These are phyloP conservation scores for Meredithiella fracta DNA, from an alignment of 2,329 filamentous ascomycete species.

Conservation along the genomic window DNA sequence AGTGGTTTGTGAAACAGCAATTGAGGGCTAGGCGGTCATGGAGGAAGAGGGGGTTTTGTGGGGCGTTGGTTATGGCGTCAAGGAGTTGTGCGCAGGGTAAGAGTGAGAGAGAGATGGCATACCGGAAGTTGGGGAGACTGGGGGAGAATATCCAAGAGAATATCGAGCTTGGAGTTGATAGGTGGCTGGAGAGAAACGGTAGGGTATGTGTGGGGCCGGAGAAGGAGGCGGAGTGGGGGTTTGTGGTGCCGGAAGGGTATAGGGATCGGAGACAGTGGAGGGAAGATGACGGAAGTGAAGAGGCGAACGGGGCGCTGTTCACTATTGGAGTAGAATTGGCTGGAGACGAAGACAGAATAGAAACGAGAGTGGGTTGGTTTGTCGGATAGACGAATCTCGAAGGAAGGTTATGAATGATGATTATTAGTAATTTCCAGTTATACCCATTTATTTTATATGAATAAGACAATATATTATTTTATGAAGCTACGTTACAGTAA, in stretches of 20 bases:
- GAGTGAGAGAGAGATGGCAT: background rate
- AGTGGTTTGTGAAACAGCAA: background rate
- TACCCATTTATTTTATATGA: too few relatives aligned
- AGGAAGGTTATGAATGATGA: too few relatives aligned
- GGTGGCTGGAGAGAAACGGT: background rate
- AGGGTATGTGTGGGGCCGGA: background rate
- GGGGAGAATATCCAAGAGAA: background rate
- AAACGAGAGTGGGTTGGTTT: too few relatives aligned
- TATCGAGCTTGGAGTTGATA: background rate
- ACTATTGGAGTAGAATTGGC: background rate
- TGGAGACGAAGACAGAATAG: too few relatives aligned
- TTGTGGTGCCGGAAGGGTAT: background rate
- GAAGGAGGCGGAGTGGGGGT: background rate
- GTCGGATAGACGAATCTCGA: too few relatives aligned
- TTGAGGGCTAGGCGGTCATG: background rate
- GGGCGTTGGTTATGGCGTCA: background rate
- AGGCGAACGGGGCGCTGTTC: background rate
- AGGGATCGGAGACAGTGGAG: background rate
- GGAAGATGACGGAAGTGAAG: background rate
- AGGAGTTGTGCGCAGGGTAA: background rate
- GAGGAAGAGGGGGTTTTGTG: background rate
- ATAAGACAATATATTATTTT: too few relatives aligned
- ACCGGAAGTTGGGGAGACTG: background rate
- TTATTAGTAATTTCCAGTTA: too few relatives aligned
- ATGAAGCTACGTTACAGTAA: too few relatives aligned